Evolutionary conservation across 805 yeast genomes (phyloP), one percentile per base, ranked within the genome.

Genomic region (Saturnispora bothae): DNA sequence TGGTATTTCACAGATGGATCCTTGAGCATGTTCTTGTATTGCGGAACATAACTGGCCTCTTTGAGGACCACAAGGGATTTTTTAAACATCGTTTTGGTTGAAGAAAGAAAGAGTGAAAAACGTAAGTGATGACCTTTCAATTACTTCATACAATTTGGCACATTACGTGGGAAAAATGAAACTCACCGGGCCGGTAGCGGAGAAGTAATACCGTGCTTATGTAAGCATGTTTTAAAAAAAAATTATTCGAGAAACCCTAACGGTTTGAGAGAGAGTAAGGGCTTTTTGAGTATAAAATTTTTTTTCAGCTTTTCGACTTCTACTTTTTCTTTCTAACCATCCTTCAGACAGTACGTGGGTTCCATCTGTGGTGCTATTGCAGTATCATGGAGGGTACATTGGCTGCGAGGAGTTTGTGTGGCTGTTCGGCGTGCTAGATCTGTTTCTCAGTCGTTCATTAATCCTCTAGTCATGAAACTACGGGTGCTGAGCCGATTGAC

Each of bases 1-100:
- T 61, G 61, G 57, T 80, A 80, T 56, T 80, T 80, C 22, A 48
- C 48, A 20, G 81, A 73, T 3, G 89, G 88, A 46, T 80, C 85
- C 47, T 61, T 71, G 37, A 83, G 68, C 89, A 82, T 81, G 44
- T 55, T 52, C n/a, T 52, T 48, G 46, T 52, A 57, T n/a, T 41
- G 16, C 17, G 60, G 50, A n/a, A n/a, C n/a, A n/a, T n/a, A n/a
- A 16, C 46, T 52, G 36, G 57, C 45, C 46, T 55, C 51, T 39
- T 55, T 57, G 33, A 54, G 43, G 34, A 48, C 37, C 14, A 46
- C 52, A 15, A 49, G 33, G 7, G 59, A 42, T 39, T 48, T 50
- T 36, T 49, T 59, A 34, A 59, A 58, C 63, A 57, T 58, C 14
- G 5, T 34, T 16, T n/a, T 22, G 25, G 7, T 7, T 22, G 25